A percentile compares a stretch with the other conserved stretches of the same genome.
These are phyloP conservation scores for Odonthalia washingtoniensis DNA, from an alignment of 31 red algal genomes.

Conservation along the genomic window DNA sequence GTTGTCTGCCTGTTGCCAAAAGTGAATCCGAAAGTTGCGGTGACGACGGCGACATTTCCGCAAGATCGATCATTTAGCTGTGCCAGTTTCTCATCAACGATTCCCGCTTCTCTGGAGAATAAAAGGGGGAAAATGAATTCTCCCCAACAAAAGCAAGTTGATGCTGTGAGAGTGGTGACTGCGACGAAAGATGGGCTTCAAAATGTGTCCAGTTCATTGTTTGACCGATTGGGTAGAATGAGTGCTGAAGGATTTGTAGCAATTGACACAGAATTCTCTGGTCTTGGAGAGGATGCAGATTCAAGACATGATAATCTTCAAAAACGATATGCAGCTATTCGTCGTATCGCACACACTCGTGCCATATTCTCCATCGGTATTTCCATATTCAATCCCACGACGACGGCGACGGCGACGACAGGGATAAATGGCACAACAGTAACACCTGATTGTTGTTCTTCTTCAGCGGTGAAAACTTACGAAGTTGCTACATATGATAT, in stretches of 20 bases:
- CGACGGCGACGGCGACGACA: too few relatives aligned
- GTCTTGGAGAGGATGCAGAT: constrained; percentile 58
- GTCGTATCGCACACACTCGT: constrained; percentile 63
- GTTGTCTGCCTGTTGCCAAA: too few relatives aligned
- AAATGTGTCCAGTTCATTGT: constrained; percentile 6
- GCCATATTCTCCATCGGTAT: constrained; percentile 90
- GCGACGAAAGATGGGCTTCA: constrained; percentile 35
- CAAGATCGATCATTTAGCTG: too few relatives aligned
- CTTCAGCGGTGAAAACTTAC: constrained; percentile 17
- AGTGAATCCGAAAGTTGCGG: too few relatives aligned
- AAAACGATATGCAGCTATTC: constrained; percentile 71
- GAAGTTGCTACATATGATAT: constrained; percentile 88
- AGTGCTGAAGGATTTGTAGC: constrained; percentile 75
- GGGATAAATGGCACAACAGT: background rate
- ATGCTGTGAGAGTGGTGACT: constrained; percentile 33
- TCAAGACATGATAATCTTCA: constrained; percentile 50
- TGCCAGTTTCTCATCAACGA: too few relatives aligned
- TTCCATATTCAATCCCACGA: constrained; percentile 59
- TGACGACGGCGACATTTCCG: too few relatives aligned
- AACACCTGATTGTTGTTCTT: too few relatives aligned
- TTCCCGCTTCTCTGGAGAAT: too few relatives aligned
- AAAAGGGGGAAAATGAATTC: too few relatives aligned
- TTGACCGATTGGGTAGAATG: constrained; percentile 5
- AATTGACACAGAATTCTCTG: constrained; percentile 95
- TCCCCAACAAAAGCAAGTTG: too few relatives aligned